phyloP scores from a whole-genome alignment of 2,329 filamentous ascomycete genomes.

The Fusarium graminum region DNA sequence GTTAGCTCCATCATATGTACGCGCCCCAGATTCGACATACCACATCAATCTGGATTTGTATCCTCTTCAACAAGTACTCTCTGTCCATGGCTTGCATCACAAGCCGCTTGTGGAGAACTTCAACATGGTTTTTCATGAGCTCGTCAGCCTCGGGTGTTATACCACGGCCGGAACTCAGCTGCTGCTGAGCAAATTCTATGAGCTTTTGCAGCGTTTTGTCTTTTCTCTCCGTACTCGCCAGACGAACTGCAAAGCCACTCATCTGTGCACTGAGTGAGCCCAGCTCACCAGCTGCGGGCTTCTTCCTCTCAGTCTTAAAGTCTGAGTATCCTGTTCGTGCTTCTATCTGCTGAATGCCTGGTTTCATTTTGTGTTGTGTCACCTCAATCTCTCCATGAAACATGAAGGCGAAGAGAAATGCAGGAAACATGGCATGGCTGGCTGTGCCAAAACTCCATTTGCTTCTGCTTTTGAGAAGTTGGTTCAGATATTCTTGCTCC shows the following conservation, averaged over 20 bases:
- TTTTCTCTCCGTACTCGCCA: slow-evolving; percentile 57
- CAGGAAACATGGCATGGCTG: slow-evolving; percentile 54
- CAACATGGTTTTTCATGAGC: slow-evolving; percentile 48
- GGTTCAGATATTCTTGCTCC: slow-evolving; percentile 44
- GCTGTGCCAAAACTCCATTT: slow-evolving; percentile 50
- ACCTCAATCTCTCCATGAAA: slow-evolving; percentile 53
- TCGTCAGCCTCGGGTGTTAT: slow-evolving; percentile 19
- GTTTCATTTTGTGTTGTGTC: slow-evolving; percentile 52
- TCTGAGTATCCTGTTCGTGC: slow-evolving; percentile 53
- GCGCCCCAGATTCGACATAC: slow-evolving; percentile 43
- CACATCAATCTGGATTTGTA: slow-evolving; percentile 57
- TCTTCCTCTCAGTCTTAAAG: slow-evolving; percentile 50
- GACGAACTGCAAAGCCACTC: slow-evolving; percentile 53
- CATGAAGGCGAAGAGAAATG: slow-evolving; percentile 52
- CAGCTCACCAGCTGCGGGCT: slow-evolving; percentile 49
- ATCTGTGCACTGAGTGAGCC: slow-evolving; percentile 52
- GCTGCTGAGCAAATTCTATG: slow-evolving; percentile 50
- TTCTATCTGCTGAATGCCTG: slow-evolving; percentile 53
- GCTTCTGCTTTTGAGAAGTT: slow-evolving; percentile 42
- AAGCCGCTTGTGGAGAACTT: slow-evolving; percentile 51
- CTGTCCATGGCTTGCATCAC: slow-evolving; percentile 56
- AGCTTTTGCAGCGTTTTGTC: slow-evolving; percentile 53
- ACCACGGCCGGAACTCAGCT: not conserved
- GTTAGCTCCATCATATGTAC: slow-evolving; percentile 11
- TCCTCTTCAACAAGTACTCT: slow-evolving; percentile 54